Percentiles rank a stretch among this genome's conserved stretches.
Conservation (phyloP, 2,329 filamentous ascomycete species). For the Colletotrichum sublineola region DNA sequence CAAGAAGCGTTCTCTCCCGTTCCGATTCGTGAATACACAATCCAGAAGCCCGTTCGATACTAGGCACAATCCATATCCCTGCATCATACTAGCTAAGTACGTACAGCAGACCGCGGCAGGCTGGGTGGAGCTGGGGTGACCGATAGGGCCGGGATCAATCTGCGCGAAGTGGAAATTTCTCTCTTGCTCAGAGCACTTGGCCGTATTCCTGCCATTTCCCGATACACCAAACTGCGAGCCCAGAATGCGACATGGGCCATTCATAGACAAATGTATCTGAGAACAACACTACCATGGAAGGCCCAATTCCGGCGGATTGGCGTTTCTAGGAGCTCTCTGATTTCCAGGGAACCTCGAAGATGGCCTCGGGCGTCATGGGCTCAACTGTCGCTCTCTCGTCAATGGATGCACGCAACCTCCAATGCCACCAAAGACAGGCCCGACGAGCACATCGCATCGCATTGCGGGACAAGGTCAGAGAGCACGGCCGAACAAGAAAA, state of each 20-base stretch:
- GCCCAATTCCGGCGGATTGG: conserved; percentile 53
- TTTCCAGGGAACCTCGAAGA: conserved; percentile 39
- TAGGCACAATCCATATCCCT: conserved; percentile 2
- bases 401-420: conserved; percentile 22
- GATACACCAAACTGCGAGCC: conserved; percentile 31
- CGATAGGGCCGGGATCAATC: conserved; percentile 28
- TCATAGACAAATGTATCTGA: conserved; percentile 62
- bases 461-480: background rate
- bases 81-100: background rate
- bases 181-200: conserved; percentile 1
- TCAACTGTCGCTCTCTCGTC: conserved; percentile 13
- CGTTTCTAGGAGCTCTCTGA: conserved; percentile 43
- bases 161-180: conserved; percentile 41
- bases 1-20: background rate
- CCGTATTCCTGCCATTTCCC: background rate
- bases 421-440: conserved; percentile 4
- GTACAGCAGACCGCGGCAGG: background rate
- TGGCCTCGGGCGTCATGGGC: conserved; percentile 34
- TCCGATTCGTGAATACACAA: background rate
- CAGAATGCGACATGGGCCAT: conserved; percentile 51
- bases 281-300: conserved; percentile 60
- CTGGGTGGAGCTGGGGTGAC: conserved; percentile 7
- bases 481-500: background rate
- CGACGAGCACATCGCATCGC: conserved; percentile 1
- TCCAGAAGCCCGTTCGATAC: background rate